Evolutionary conservation across 306 rosid genomes (phyloP), one percentile per base, ranked within the genome.

Genomic region (Betula pendula): DNA sequence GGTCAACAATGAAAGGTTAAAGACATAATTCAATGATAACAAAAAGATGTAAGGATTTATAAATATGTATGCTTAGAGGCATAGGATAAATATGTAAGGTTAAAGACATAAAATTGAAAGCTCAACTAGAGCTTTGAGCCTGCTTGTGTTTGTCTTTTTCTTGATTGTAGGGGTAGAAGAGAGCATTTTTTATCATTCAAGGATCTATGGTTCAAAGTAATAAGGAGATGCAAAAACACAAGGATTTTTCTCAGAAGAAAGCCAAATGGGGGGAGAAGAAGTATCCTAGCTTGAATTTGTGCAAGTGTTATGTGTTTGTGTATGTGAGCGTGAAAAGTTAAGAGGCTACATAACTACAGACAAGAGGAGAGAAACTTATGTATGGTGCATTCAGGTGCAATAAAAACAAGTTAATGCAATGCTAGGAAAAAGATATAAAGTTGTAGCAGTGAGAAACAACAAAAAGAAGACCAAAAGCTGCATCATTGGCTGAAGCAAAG

Each of bases 401-500:
- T n/a, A 45, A 40, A 9, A 66, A 38, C 48, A 20, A 66, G 70
- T 3, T 16, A 40, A 66, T 65, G 16, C 48, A 66, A 38, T 20
- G n/a, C 48, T 35, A 8, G 47, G 70, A 38, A 62, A 13, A 62
- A 38, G 25, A 65, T 65, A 17, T 38, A n/a, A 65, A 35, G 22
- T 65, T 35, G 44, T 38, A 19, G 16, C 25, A 65, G 14, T 65
- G 14, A 19, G 45, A 65, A 65, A 65, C 70, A 60, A 60, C 7
- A 20, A 33, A 14, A 16, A 60, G 68, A 38, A 35, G 68, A 6
- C 15, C 15, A n/a, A 63, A 19, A 35, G 70, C 70, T 33, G 70
- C 70, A 66, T 16, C 69, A 75, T 45, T 40, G 15, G 10, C 67
- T 56, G 69, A 81, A 24, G 77, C 74, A 74, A 72, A 71, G 59